Evolutionary conservation across 2,329 filamentous ascomycete species (phyloP).

Genomic region (Cordyceps fumosorosea): DNA sequence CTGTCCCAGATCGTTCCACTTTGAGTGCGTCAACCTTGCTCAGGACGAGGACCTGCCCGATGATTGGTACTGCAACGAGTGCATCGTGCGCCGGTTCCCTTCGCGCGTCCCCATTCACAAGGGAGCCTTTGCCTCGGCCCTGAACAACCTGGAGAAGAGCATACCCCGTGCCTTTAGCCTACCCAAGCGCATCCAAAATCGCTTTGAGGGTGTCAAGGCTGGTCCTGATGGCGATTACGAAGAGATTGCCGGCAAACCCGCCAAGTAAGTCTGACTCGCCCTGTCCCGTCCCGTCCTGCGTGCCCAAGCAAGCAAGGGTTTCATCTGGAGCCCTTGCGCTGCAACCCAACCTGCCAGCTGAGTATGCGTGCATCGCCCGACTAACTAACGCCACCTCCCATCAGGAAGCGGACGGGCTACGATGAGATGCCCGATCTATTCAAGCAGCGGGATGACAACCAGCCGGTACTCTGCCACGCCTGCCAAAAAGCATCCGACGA

Average conservation of each 20-base stretch:
- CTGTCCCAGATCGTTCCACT: conserved; percentile 85
- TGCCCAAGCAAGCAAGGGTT: background rate
- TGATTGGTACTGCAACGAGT: conserved; percentile 81
- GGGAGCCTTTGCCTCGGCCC: conserved; percentile 56
- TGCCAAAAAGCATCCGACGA: conserved; percentile 62
- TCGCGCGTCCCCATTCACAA: conserved; percentile 39
- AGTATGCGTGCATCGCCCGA: background rate
- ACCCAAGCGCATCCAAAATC: conserved; percentile 62
- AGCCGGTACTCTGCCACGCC: conserved; percentile 67
- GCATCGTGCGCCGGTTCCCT: conserved; percentile 45
- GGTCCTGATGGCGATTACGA: conserved; percentile 75
- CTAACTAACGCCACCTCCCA: background rate
- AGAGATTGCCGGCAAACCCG: conserved; percentile 56
- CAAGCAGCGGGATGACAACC: conserved; percentile 67
- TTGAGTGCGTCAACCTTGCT: conserved; percentile 79
- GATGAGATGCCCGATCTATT: conserved; percentile 62
- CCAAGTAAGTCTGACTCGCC: conserved; percentile 42
- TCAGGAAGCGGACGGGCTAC: conserved; percentile 46
- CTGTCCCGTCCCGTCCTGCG: background rate
- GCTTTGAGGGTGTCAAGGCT: conserved; percentile 74
- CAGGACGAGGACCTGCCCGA: conserved; percentile 60
- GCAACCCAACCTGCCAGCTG: background rate
- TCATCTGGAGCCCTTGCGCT: background rate
- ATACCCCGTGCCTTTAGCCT: conserved; percentile 69
- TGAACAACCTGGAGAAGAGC: conserved; percentile 58